A percentile compares a stretch with the other conserved stretches of the same genome.
Conservation (phyloP, 768 basidiomycete genomes). For the Trametes meyenii region DNA sequence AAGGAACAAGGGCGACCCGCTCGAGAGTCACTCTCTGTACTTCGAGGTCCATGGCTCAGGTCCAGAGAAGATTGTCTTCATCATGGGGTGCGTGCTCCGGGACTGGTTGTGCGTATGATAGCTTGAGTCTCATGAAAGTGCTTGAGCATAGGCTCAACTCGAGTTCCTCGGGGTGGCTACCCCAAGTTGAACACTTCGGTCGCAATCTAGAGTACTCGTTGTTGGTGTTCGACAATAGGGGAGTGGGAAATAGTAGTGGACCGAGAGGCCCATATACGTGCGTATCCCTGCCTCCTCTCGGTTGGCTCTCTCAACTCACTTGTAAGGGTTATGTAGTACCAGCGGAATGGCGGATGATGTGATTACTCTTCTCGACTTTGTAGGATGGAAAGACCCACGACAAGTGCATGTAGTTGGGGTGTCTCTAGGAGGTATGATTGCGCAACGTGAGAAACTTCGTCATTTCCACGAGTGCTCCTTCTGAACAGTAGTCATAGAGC, state of each 20-base stretch:
- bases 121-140: neutral
- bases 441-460: conserved; percentile 54
- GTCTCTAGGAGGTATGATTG: conserved; percentile 85
- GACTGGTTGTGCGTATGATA: neutral
- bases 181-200: conserved; percentile 68
- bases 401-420: conserved; percentile 72
- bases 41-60: conserved; percentile 77
- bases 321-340: conserved; percentile 47
- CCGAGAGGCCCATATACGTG: conserved; percentile 81
- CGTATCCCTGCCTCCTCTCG: conserved; percentile 29
- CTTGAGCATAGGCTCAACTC: conserved; percentile 54
- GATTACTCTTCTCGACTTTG: conserved; percentile 63
- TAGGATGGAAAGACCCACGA: conserved; percentile 69
- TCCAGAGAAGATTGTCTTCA: conserved; percentile 66
- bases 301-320: neutral
- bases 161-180: conserved; percentile 62
- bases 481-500: conserved; percentile 47
- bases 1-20: conserved; percentile 46
- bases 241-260: conserved; percentile 73
- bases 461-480: neutral
- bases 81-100: conserved; percentile 61
- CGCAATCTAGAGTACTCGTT: conserved; percentile 54
- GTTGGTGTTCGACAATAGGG: conserved; percentile 84
- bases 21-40: conserved; percentile 76
- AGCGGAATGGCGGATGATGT: conserved; percentile 78